phyloP scores from a whole-genome alignment of 805 yeast species.

The Peterozyma toletana region DNA sequence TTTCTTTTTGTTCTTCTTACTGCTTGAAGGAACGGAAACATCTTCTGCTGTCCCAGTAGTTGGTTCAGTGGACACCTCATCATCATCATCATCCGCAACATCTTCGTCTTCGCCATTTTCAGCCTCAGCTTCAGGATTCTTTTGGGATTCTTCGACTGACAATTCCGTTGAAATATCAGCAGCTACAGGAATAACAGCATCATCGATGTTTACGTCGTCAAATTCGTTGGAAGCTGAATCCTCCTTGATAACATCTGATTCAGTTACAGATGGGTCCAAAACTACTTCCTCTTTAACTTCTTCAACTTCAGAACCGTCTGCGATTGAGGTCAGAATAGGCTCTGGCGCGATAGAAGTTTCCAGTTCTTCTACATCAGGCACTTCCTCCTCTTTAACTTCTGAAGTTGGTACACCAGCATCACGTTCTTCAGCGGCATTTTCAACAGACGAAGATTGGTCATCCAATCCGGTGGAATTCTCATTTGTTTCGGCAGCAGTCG shows the following conservation, averaged over 20 bases:
- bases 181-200: background rate
- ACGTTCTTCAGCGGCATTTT: background rate
- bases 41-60: conserved; percentile 7
- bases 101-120: conserved; percentile 10
- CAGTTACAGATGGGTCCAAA: conserved; percentile 1
- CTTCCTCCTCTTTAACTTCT: conserved; percentile 12
- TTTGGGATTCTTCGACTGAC: background rate
- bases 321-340: conserved; percentile 6
- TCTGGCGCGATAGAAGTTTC: conserved; percentile 1
- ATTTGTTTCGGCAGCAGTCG: conserved; percentile 4
- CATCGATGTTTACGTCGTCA: background rate
- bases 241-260: background rate
- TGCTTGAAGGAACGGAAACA: conserved; percentile 8
- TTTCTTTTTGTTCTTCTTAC: conserved; percentile 25
- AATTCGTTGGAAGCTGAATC: background rate
- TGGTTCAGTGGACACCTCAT: conserved; percentile 2
- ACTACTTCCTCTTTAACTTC: conserved; percentile 2
- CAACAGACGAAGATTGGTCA: conserved; percentile 12
- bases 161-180: background rate
- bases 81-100: conserved; percentile 5
- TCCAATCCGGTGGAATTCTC: conserved; percentile 11
- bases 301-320: background rate
- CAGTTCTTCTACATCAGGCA: background rate
- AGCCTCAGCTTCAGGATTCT: conserved; percentile 10
- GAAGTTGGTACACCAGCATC: conserved; percentile 3